Evolutionary conservation across 2,329 filamentous ascomycete species (phyloP), one percentile per base, ranked within the genome.

Genomic region (Trichoderma sp.): DNA sequence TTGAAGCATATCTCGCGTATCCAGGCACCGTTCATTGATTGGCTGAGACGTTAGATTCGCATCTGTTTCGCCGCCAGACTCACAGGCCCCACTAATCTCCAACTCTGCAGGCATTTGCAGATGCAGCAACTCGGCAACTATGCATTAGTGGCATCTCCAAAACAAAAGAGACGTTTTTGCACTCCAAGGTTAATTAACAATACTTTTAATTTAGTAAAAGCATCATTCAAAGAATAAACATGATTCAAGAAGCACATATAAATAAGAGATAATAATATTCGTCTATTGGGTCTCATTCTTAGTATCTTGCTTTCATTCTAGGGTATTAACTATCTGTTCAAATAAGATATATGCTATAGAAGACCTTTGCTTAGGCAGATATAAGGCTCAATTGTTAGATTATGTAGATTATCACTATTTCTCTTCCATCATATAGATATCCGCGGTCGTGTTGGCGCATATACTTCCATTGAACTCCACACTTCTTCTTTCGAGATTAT

Each of bases 71-170:
- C 30, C 52, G 18, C 18, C 13, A 18, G 52, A 21, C 52, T n/a
- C 34, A 21, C 37, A 66, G 26, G 63, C 63, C 21, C 63, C 63
- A 66, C 60, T 63, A 39, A 43, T 55, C 60, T 64, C 52, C 63
- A 26, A 26, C n/a, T 49, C 51, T 37, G 63, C 46, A 34, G 16
- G 51, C 26, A n/a, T 6, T 32, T 32, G 26, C 58, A 8, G 46
- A 54, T 34, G 21, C 46, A 28, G 26, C 59, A 18, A 28, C 32
- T 46, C 43, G 43, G 32, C 21, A 46, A 56, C 28, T n/a, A 10
- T 56, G 61, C 37, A 56, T 58, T 58, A 66, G 61, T 21, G 26
- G 61, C 26, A 66, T 54, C 5, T 56, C 49, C 55, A 64, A 54
- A 16, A 21, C 54, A 54, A 34, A 55, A 16, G 8, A 34, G 21